These are phyloP conservation scores for Pistacia vera DNA, from an alignment of 345 rosid species.

Conservation along the genomic window DNA sequence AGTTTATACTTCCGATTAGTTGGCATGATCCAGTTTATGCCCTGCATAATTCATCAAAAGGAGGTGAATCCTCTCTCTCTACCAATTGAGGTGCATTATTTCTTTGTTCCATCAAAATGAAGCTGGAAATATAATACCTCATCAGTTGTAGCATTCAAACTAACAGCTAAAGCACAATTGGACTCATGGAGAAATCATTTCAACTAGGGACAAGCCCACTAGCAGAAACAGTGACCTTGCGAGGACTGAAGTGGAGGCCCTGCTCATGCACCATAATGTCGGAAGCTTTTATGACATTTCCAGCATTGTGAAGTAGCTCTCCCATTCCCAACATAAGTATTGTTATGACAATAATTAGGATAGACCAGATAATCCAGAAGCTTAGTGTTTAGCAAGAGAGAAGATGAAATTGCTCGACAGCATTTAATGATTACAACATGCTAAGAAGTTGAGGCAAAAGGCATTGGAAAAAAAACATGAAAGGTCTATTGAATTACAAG, in stretches of 20 bases:
- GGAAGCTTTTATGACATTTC: constrained; percentile 81
- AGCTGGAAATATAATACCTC: neutral
- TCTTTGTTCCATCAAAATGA: neutral
- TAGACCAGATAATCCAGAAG: no score
- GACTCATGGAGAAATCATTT: no score
- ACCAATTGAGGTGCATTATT: neutral
- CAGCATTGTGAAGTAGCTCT: constrained; percentile 88
- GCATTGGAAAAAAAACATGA: neutral
- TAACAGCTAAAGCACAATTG: no score
- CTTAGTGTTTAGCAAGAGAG: no score
- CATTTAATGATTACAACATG: no score
- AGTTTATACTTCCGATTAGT: no score
- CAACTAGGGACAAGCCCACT: no score
- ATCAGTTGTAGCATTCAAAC: no score
- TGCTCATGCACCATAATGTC: constrained; percentile 83
- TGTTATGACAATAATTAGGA: no score
- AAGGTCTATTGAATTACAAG: neutral
- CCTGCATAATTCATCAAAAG: constrained; percentile 41
- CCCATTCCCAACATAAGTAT: constrained; percentile 79
- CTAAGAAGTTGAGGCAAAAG: neutral
- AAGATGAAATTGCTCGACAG: no score
- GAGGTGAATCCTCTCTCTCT: constrained; percentile 9
- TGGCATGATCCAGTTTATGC: constrained; percentile 48
- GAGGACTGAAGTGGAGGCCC: constrained; percentile 96
- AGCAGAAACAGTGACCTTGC: constrained; percentile 20